Evolutionary conservation across 1,284 basidiomycete species (phyloP).

Genomic region (Puccinia novopanici): DNA sequence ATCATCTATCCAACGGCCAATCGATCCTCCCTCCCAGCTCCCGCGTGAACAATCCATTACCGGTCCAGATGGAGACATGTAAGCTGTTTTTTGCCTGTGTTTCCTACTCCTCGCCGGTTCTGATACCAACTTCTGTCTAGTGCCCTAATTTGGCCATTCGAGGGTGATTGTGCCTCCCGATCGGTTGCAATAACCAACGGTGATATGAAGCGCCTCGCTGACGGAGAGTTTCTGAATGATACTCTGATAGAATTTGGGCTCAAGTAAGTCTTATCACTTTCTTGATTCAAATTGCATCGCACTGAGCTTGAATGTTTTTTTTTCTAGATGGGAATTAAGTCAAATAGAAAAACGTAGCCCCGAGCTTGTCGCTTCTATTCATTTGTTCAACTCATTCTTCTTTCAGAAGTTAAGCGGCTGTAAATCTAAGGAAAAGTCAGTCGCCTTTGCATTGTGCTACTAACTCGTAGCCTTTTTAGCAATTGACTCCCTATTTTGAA

Average conservation of each 20-base stretch:
- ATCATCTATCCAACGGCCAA: background rate
- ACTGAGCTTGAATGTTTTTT: conserved; percentile 68
- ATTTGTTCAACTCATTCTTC: conserved; percentile 96
- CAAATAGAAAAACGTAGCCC: conserved; percentile 61
- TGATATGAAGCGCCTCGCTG: conserved; percentile 73
- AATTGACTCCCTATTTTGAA: conserved; percentile 32
- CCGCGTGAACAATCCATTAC: too few relatives aligned
- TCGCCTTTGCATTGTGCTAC: conserved; percentile 3
- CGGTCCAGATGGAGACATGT: conserved; percentile 18
- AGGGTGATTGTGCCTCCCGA: conserved; percentile 18
- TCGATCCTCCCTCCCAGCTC: background rate
- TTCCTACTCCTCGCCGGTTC: background rate
- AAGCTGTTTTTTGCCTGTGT: background rate
- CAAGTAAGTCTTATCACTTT: conserved; percentile 65
- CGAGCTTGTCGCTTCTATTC: conserved; percentile 70
- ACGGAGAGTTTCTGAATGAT: conserved; percentile 87
- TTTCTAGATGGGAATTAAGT: conserved; percentile 60
- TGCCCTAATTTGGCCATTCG: conserved; percentile 53
- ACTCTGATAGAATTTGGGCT: conserved; percentile 92
- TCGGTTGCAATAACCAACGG: conserved; percentile 60
- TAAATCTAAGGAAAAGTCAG: conserved; percentile 64
- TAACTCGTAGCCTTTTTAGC: background rate
- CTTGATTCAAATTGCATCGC: conserved; percentile 32
- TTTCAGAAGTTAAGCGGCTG: conserved; percentile 83
- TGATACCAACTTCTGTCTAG: conserved; percentile 36